A percentile compares a stretch with the other conserved stretches of the same genome.
Conservation (phyloP, 768 basidiomycete species). For the Baorangia bicolor region DNA sequence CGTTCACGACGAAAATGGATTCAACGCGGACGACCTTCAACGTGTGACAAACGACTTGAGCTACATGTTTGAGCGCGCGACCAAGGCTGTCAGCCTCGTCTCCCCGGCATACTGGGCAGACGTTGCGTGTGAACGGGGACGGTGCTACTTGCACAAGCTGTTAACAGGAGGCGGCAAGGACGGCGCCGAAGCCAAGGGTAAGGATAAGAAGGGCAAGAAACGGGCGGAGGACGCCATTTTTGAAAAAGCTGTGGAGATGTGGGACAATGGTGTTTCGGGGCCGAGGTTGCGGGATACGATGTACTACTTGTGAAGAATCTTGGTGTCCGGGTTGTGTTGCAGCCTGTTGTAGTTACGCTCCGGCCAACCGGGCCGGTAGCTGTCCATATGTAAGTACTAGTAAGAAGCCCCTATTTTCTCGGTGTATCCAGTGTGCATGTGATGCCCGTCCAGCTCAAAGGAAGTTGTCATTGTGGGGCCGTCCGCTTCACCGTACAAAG, state of each 20-base stretch:
- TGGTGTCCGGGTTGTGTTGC: neutral
- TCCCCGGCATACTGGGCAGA: conserved; percentile 44
- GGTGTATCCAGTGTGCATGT: neutral
- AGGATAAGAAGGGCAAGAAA: conserved; percentile 33
- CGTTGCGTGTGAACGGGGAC: conserved; percentile 51
- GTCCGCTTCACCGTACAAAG: conserved; percentile 36
- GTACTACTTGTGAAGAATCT: conserved; percentile 52
- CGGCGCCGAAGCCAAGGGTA: conserved; percentile 16
- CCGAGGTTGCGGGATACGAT: conserved; percentile 58
- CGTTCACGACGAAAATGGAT: conserved; percentile 51
- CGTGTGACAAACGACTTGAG: conserved; percentile 49
- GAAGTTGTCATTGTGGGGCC: conserved; percentile 38
- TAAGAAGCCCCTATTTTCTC: neutral
- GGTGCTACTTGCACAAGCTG: conserved; percentile 49
- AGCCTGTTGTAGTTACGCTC: neutral
- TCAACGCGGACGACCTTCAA: conserved; percentile 50
- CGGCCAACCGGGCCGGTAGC: neutral
- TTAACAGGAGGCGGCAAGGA: conserved; percentile 33
- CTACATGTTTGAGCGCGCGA: conserved; percentile 60
- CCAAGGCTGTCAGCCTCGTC: conserved; percentile 42
- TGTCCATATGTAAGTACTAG: neutral
- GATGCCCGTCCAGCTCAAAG: conserved; percentile 53
- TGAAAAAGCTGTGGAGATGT: conserved; percentile 49
- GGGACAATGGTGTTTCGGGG: conserved; percentile 57
- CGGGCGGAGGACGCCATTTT: conserved; percentile 47